Base-by-base conservation (phyloP, 768 basidiomycete genomes). In the Podaxis mareebaensis region DNA sequence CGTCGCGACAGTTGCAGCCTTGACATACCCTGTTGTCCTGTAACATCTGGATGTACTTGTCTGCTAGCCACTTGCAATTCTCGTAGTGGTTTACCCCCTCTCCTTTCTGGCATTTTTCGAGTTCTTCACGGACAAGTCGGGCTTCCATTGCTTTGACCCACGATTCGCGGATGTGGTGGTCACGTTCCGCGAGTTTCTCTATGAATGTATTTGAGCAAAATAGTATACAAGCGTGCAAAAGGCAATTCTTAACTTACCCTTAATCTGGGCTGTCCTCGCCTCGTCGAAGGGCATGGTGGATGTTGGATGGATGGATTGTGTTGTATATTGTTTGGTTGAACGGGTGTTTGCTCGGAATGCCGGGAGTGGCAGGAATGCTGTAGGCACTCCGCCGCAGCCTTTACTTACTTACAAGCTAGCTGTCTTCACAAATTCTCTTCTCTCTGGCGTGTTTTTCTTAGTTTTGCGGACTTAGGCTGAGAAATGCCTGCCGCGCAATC, bases 81-180 rank as follows among this genome's bases (percentile, higher is more conserved):
- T 95, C 91, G 65, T 92, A 87, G 70, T 93, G 88, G 76, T 98
- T 97, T 42, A 95, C 92, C 36, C 96, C 95, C 79, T 99, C 96
- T 6, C 84, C 82, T 69, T 85, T 83, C 71, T 95, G 93, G 79
- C 96, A 99, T 76, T 93, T 95, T 62, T 86, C 82, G 60, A 99
- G 85, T 74, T 96, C 92, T 63, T 93, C 90, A 65, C 88, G 87
- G 53, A 97, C 93, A 63, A 99, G 81, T 53, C 92, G 87, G 36
- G 88, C 86, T 75, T 97, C 95, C 95, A 98, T 96, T 22, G 92
- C 89, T 68, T 88, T 90, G 36, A 97, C 85, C 96, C 96, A 99
- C 56, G 92, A 92, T 78, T 98, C 95, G 57, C 92, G 87, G 71
- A 98, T 80, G 75, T 85, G 79, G 52, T 85, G 77, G 65, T 96